phyloP scores from a whole-genome alignment of 2,329 filamentous ascomycete species.

The Exophiala sideris region DNA sequence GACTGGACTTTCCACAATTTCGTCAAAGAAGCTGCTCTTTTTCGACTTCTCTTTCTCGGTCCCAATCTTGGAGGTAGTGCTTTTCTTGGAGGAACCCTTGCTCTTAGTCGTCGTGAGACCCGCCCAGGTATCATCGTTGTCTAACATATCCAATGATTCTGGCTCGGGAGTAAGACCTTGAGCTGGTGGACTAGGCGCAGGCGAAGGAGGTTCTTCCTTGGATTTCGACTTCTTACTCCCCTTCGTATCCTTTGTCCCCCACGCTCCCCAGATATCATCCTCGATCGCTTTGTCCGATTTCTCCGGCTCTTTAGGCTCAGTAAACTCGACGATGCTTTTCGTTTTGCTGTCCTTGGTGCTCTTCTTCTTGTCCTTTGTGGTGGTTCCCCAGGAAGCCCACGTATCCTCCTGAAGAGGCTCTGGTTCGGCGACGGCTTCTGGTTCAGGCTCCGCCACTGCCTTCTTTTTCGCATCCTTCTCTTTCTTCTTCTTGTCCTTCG shows the following conservation, averaged over 20 bases:
- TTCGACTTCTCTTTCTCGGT: constrained; percentile 30
- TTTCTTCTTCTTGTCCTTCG: neutral
- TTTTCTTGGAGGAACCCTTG: constrained; percentile 40
- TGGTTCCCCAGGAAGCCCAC: constrained; percentile 44
- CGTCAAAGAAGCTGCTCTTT: constrained; percentile 23
- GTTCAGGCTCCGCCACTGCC: constrained; percentile 4
- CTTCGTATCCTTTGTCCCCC: constrained; percentile 37
- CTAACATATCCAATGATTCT: constrained; percentile 34
- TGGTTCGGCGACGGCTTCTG: constrained; percentile 4
- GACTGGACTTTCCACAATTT: constrained; percentile 17
- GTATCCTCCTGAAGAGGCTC: constrained; percentile 23
- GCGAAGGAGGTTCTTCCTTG: constrained; percentile 44
- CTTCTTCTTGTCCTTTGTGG: constrained; percentile 48
- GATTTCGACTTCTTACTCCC: constrained; percentile 46
- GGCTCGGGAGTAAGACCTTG: constrained; percentile 42
- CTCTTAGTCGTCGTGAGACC: constrained; percentile 36
- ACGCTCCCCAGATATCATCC: constrained; percentile 35
- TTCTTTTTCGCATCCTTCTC: constrained; percentile 17
- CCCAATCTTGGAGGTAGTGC: constrained; percentile 32
- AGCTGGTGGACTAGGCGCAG: constrained; percentile 47
- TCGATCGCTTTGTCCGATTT: constrained; percentile 5
- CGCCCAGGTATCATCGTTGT: constrained; percentile 38
- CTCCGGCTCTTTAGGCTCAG: constrained; percentile 21
- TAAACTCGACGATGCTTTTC: constrained; percentile 31
- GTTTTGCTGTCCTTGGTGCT: constrained; percentile 47